These are phyloP conservation scores for Phytopythium mirpurense DNA, from an alignment of 352 stramenopile species.

Conservation along the genomic window DNA sequence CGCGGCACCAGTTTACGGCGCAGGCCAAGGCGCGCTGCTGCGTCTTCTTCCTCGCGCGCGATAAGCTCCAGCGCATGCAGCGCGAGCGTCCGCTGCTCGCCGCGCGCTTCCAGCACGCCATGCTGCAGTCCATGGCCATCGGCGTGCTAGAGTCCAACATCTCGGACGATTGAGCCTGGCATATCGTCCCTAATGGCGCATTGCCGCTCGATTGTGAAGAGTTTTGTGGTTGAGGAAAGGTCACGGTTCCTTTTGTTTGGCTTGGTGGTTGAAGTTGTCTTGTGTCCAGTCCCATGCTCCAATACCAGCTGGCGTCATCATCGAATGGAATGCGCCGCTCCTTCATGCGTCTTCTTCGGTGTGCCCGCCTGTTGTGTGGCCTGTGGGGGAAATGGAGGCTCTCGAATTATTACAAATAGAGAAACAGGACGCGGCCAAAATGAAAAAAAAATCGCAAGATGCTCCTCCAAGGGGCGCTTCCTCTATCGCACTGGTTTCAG, in stretches of 20 bases:
- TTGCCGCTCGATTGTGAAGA: too few relatives aligned
- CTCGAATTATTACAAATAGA: slow-evolving; percentile 35
- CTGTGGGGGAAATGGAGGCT: background rate
- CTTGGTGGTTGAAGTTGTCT: background rate
- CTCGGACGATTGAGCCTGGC: slow-evolving; percentile 49
- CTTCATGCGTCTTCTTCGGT: too few relatives aligned
- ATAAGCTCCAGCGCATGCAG: slow-evolving; percentile 69
- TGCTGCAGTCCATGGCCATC: slow-evolving; percentile 82
- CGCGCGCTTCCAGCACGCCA: slow-evolving; percentile 76
- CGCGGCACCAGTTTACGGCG: slow-evolving; percentile 77
- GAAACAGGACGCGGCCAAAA: slow-evolving; percentile 13
- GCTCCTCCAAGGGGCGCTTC: slow-evolving; percentile 8
- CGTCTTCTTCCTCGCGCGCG: slow-evolving; percentile 79
- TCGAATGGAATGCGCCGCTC: too few relatives aligned
- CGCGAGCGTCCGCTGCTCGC: slow-evolving; percentile 55
- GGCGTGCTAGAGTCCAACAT: slow-evolving; percentile 84
- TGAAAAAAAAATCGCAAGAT: slow-evolving; percentile 6
- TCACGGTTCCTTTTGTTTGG: too few relatives aligned
- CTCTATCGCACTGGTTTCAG: slow-evolving; percentile 25
- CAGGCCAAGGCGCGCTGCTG: slow-evolving; percentile 58
- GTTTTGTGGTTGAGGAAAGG: too few relatives aligned
- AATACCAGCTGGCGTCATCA: too few relatives aligned
- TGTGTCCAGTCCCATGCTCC: too few relatives aligned
- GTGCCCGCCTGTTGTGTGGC: background rate
- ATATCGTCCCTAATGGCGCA: background rate